A percentile compares a stretch with the other conserved stretches of the same genome.
These are phyloP conservation scores for Dactylonectria macrodidyma DNA, from an alignment of 2,329 filamentous ascomycete genomes.

Conservation along the genomic window DNA sequence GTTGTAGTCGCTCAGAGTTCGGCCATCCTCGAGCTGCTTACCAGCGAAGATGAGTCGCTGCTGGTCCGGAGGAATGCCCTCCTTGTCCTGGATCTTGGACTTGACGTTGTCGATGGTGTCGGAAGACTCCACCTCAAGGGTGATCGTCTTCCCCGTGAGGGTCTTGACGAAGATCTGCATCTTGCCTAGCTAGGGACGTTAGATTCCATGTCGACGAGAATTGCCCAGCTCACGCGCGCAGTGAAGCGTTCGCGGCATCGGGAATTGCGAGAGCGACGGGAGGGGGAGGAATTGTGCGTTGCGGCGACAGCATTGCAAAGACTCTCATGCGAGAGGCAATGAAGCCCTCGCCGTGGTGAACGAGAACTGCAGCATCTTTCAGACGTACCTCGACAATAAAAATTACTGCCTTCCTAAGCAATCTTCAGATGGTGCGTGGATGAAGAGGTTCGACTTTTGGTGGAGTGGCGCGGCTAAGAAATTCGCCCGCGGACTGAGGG, in stretches of 20 bases:
- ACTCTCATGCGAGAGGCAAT: slow-evolving; percentile 53
- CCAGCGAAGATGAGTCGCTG: slow-evolving; percentile 99
- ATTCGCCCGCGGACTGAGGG: slow-evolving; percentile 36
- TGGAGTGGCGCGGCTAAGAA: slow-evolving; percentile 52
- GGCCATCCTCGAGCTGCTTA: slow-evolving; percentile 99
- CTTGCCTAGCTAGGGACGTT: slow-evolving; percentile 69
- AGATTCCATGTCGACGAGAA: slow-evolving; percentile 50
- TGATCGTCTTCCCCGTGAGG: slow-evolving; percentile 99
- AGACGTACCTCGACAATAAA: slow-evolving; percentile 76
- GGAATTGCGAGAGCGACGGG: slow-evolving; percentile 28
- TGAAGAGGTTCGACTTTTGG: slow-evolving; percentile 48
- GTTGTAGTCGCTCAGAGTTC: slow-evolving; percentile 99
- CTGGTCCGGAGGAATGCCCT: slow-evolving; percentile 99
- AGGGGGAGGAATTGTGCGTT: slow-evolving; percentile 7
- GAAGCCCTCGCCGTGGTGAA: slow-evolving; percentile 48
- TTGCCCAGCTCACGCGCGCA: slow-evolving; percentile 24
- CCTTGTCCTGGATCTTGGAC: slow-evolving; percentile 99
- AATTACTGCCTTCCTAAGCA: slow-evolving; percentile 75
- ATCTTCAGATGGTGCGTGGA: slow-evolving; percentile 68
- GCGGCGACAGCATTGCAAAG: slow-evolving; percentile 39
- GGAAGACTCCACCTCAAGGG: slow-evolving; percentile 99
- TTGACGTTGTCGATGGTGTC: slow-evolving; percentile 99
- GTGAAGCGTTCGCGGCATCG: slow-evolving; percentile 23
- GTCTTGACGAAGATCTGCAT: slow-evolving; percentile 87
- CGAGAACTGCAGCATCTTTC: slow-evolving; percentile 62